Percentiles rank a stretch among this genome's conserved stretches.
phyloP scores from a whole-genome alignment of 2,329 filamentous ascomycete genomes.

The Nothophoma quercina region DNA sequence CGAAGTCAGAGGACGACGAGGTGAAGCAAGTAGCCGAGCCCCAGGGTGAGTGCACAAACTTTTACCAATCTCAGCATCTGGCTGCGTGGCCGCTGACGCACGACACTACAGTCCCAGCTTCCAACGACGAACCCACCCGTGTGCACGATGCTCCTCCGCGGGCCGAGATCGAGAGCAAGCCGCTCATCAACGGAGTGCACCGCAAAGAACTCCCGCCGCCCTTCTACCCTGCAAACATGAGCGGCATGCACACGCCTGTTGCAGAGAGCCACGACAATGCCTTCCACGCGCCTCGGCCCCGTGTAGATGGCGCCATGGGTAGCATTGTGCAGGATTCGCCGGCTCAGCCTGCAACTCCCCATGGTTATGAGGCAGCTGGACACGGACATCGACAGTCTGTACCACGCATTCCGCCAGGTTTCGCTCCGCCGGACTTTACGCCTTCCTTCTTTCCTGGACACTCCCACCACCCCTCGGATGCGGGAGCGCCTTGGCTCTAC shows the following conservation, averaged over 20 bases:
- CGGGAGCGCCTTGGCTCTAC: constrained; percentile 41
- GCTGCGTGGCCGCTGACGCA: neutral
- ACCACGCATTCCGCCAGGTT: constrained; percentile 43
- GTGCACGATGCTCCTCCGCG: constrained; percentile 1
- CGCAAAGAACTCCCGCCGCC: constrained; percentile 46
- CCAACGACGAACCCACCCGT: constrained; percentile 13
- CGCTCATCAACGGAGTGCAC: constrained; percentile 31
- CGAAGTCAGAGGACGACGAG: constrained; percentile 24
- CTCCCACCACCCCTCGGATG: constrained; percentile 45
- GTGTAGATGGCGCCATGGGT: constrained; percentile 49
- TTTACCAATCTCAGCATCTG: neutral
- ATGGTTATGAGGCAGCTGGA: constrained; percentile 24
- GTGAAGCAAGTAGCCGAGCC: constrained; percentile 22
- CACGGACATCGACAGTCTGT: constrained; percentile 29
- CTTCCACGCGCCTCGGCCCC: constrained; percentile 36
- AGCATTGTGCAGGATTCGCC: constrained; percentile 50
- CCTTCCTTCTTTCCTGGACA: constrained; percentile 45
- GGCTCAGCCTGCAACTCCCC: constrained; percentile 39
- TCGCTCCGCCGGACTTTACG: constrained; percentile 39
- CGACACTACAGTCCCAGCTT: constrained; percentile 1
- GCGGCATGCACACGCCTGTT: constrained; percentile 32
- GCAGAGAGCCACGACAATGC: constrained; percentile 25
- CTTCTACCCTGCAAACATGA: constrained; percentile 44
- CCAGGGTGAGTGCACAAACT: constrained; percentile 28
- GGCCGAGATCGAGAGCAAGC: constrained; percentile 17